Base-by-base conservation (phyloP, 306 rosid species). In the Inga laurina region DNA sequence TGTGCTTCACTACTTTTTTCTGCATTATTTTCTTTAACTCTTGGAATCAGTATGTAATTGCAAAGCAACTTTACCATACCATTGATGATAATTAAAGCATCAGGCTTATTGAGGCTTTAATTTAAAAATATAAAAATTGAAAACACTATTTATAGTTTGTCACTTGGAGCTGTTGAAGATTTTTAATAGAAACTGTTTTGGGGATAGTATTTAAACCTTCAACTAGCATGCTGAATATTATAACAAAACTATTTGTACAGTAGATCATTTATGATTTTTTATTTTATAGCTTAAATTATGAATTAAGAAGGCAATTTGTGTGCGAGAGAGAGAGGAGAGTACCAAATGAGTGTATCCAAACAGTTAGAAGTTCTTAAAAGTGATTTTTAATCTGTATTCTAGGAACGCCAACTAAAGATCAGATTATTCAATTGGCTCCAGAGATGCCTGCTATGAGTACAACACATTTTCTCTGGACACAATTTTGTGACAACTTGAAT, bases 381-480 rank as follows among this genome's bases (percentile, higher is more conserved):
- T 56, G 34, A 43, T 24, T 34, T 59, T 8, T 14, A 14, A 16
- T 48, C 15, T 30, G 22, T 32, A 13, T 81, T 69, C 30, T 54
- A 88, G 91, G 88, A 73, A 66, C 64, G 24, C 52, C 66, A 34
- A 35, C 59, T 51, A 72, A 89, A 76, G 81, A 65, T 32, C 68
- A 78, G 62, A 81, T 12, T 15, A 52, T 88, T 71, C 79, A 84
- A 6, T 54, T 84, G 69, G 46, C 88, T 9, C 79, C 79, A 10
- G 41, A 56, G 18, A 82, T 84, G 85, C 89, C 88, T 39, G 16
- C 34, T 7, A 59, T 82, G 83, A 82, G 56, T 54, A 67, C 85
- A 10, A 19, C 49, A 82, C 56, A 84, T 22, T 34, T 86, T 4
- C 2, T 24, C 0, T 86, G 89, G 89, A 5, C 43, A 1, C 30